phyloP scores from a whole-genome alignment of 495 filamentous ascomycete genomes.

The Xylaria palmicola region DNA sequence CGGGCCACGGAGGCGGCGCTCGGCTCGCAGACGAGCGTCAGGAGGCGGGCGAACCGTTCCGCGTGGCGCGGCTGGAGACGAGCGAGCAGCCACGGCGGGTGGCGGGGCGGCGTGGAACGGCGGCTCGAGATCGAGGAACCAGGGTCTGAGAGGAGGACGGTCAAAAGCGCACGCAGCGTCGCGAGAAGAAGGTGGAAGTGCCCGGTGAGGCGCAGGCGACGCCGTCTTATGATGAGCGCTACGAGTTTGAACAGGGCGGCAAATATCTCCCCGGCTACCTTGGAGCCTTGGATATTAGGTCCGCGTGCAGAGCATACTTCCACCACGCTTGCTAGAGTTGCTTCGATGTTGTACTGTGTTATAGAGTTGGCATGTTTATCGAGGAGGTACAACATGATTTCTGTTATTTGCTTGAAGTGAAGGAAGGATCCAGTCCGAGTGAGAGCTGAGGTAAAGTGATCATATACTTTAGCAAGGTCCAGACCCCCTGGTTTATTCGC shows the following conservation, averaged over 20 bases:
- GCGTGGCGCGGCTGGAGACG: conserved; percentile 53
- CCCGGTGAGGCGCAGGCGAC: conserved; percentile 46
- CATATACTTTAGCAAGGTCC: conserved; percentile 21
- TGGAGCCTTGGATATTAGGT: conserved; percentile 18
- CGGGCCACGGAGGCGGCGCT: conserved; percentile 67
- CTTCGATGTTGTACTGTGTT: conserved; percentile 70
- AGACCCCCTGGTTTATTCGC: conserved; percentile 7
- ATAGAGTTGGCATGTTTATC: conserved; percentile 54
- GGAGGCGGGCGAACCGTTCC: conserved; percentile 63
- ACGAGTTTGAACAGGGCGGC: conserved; percentile 60
- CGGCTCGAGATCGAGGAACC: conserved; percentile 1
- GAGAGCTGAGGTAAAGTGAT: conserved; percentile 34
- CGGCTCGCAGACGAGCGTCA: conserved; percentile 78
- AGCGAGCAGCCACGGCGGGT: conserved; percentile 27
- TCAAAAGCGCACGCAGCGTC: conserved; percentile 25
- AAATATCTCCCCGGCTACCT: conserved; percentile 55
- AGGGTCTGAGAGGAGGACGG: conserved; percentile 23
- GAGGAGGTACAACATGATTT: conserved; percentile 57
- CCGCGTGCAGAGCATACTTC: conserved; percentile 48
- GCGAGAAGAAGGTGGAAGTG: conserved; percentile 34
- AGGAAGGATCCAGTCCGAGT: conserved; percentile 36
- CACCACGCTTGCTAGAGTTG: conserved; percentile 57
- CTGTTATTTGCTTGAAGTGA: conserved; percentile 57
- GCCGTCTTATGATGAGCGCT: conserved; percentile 56
- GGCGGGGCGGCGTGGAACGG: conserved; percentile 24